Evolutionary conservation across 2,329 filamentous ascomycete species (phyloP), one percentile per base, ranked within the genome.

Genomic region (Diaporthe vexans): DNA sequence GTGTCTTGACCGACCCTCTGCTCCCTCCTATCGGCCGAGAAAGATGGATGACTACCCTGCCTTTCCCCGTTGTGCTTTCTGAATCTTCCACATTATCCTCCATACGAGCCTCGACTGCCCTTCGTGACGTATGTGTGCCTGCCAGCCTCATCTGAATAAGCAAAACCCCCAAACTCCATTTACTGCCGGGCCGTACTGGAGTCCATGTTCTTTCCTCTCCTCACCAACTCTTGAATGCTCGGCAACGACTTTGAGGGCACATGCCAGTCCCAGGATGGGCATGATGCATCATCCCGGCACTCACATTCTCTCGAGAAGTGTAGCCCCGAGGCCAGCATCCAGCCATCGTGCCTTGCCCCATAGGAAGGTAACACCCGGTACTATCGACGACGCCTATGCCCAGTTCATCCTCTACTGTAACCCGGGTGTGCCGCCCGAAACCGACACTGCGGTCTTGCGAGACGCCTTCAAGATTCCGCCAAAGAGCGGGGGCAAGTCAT

Each of bases 401-500:
- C 84, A 87, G 77, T 98, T 98, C 82, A 94, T 98, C 79, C 88
- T 98, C 73, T 94, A 95, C 83, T 98, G 95, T 87, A 98, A 98
- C 82, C 95, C 95, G 7, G 92, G 90, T 57, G 92, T 98, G 67
- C 88, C 93, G 3, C 81, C 88, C n/a, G 88, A 91, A 21, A 90
- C 90, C 57, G 93, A 97, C 83, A 93, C 94, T 0, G 83, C 87
- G 4, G 91, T 92, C 71, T 85, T 98, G 63, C 90, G 92, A 73
- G 94, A 94, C 78, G 91, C 91, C 17, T 98, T 98, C 82, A 90
- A 92, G 61, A 91, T 87, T 37, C 94, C 94, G 1, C 95, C 95
- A 6, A 95, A 93, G 80, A 97, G 95, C 81, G 95, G 96, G 78
- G 94, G 94, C 75, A 97, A 97, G 83, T 91, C 88, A 74, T 98